Evolutionary conservation across 2,329 filamentous ascomycete genomes (phyloP).

Genomic region (Aureobasidium sp.): DNA sequence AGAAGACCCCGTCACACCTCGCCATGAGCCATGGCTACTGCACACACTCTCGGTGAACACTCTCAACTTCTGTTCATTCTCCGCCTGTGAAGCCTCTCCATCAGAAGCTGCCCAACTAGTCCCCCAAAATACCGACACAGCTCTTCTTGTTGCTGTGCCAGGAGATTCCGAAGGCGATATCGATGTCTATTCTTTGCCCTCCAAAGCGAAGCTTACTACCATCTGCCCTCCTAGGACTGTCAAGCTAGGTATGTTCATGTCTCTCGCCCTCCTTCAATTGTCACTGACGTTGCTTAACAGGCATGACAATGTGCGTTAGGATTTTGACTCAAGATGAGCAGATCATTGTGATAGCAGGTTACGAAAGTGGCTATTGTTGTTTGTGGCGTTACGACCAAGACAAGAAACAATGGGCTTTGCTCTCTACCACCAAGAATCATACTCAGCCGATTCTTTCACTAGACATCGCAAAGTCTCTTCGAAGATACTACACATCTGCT

Average conservation of each 20-base stretch:
- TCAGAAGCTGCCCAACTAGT: background rate
- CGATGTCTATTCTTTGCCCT: conserved; percentile 77
- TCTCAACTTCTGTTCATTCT: conserved; percentile 89
- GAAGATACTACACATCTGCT: conserved; percentile 67
- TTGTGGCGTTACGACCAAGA: conserved; percentile 34
- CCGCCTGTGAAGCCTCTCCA: conserved; percentile 41
- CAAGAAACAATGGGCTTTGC: conserved; percentile 43
- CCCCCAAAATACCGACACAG: background rate
- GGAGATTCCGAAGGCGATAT: conserved; percentile 47
- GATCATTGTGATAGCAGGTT: conserved; percentile 64
- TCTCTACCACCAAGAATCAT: conserved; percentile 62
- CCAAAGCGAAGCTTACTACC: conserved; percentile 58
- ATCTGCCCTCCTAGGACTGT: conserved; percentile 39
- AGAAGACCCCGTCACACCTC: conserved; percentile 44
- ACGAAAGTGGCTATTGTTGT: conserved; percentile 73
- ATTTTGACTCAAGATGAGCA: conserved; percentile 39
- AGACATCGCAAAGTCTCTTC: conserved; percentile 30
- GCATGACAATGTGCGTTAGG: conserved; percentile 83
- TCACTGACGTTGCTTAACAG: conserved; percentile 40
- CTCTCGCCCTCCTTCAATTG: conserved; percentile 32
- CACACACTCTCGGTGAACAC: conserved; percentile 81
- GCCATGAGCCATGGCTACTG: conserved; percentile 71
- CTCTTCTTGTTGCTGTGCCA: conserved; percentile 66
- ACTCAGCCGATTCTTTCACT: conserved; percentile 72
- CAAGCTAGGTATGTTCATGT: conserved; percentile 35